Percentiles rank a stretch among this genome's conserved stretches.
phyloP scores from a whole-genome alignment of 805 yeast genomes.

The Cyberlindnera bimundalis region DNA sequence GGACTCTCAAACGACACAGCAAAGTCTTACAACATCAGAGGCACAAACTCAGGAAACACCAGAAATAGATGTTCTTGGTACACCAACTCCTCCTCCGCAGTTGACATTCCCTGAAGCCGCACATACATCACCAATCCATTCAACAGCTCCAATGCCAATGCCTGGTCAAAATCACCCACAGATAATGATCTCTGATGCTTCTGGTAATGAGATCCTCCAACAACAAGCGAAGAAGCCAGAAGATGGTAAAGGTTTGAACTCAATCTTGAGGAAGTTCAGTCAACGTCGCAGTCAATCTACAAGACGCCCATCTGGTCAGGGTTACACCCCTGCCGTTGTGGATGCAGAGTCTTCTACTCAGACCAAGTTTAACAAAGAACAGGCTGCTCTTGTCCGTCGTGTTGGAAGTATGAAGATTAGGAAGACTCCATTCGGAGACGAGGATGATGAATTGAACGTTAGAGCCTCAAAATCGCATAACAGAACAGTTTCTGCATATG shows the following conservation, averaged over 20 bases:
- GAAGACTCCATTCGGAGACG: conserved; percentile 19
- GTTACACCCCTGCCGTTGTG: conserved; percentile 8
- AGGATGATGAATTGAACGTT: conserved; percentile 4
- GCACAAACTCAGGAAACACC: background rate
- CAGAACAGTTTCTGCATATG: conserved; percentile 30
- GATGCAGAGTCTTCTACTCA: conserved; percentile 4
- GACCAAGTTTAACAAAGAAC: conserved; percentile 8
- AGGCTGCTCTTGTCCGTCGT: conserved; percentile 22
- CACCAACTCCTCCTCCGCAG: conserved; percentile 40
- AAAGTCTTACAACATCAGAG: background rate
- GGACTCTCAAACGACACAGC: no score
- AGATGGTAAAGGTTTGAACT: conserved; percentile 27
- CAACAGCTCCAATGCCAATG: conserved; percentile 36
- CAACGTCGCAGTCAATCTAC: conserved; percentile 27
- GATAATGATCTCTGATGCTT: conserved; percentile 40
- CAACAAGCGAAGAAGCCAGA: conserved; percentile 35
- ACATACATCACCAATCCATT: conserved; percentile 47
- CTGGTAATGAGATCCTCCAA: conserved; percentile 32
- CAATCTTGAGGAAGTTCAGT: conserved; percentile 29
- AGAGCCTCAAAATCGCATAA: conserved; percentile 19
- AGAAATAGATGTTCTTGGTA: conserved; percentile 4
- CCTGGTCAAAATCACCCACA: conserved; percentile 37
- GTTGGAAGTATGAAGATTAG: conserved; percentile 25
- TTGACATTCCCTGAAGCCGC: conserved; percentile 46
- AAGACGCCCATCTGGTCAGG: conserved; percentile 21